phyloP scores from a whole-genome alignment of 768 basidiomycete genomes.

The Cubamyces lactineus region DNA sequence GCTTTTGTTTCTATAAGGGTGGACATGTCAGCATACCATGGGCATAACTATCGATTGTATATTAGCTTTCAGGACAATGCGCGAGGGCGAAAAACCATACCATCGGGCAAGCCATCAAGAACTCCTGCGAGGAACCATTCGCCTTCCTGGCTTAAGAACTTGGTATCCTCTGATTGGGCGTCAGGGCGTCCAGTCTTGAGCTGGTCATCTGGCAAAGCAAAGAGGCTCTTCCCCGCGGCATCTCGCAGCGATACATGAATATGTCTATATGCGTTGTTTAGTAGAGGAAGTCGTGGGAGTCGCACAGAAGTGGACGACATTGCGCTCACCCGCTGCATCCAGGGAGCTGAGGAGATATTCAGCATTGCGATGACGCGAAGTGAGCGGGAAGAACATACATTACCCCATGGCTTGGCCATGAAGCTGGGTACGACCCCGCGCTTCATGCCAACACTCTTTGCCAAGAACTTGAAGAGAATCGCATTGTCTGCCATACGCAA shows the following conservation, averaged over 20 bases:
- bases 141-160: constrained; percentile 76
- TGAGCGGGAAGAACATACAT: constrained; percentile 52
- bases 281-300: not conserved
- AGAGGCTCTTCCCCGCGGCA: constrained; percentile 70
- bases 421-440: constrained; percentile 91
- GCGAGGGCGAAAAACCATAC: constrained; percentile 45
- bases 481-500: constrained; percentile 90
- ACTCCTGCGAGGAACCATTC: constrained; percentile 97
- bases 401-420: constrained; percentile 97
- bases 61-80: no score
- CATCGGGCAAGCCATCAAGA: constrained; percentile 85
- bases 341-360: constrained; percentile 62
- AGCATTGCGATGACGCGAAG: not conserved
- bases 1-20: not conserved
- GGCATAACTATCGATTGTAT: constrained; percentile 62
- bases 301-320: no score
- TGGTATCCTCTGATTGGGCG: constrained; percentile 81
- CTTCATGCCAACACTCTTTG: constrained; percentile 91
- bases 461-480: constrained; percentile 87
- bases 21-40: constrained; percentile 50
- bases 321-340: constrained; percentile 85
- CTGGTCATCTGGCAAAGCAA: constrained; percentile 70
- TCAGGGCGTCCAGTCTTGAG: constrained; percentile 62
- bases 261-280: not conserved
- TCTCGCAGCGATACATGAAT: constrained; percentile 89